phyloP scores from a whole-genome alignment of 2,329 filamentous ascomycete species.

The Ilyonectria mors-panacis region DNA sequence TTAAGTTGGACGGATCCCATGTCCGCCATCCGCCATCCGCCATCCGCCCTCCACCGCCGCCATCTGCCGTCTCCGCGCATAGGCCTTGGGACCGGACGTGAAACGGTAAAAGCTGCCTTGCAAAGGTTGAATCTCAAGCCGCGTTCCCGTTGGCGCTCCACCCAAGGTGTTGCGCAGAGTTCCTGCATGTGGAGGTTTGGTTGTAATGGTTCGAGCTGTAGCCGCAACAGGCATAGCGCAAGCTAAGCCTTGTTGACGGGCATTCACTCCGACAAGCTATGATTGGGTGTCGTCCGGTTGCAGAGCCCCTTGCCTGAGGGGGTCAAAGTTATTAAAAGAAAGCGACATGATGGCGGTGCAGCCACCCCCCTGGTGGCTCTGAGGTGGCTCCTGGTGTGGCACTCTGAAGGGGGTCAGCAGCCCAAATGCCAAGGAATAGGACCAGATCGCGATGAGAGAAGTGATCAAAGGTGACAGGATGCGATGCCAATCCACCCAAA shows the following conservation, averaged over 20 bases:
- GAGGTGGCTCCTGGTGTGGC: slow-evolving; percentile 9
- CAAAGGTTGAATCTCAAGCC: slow-evolving; percentile 40
- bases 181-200: slow-evolving; percentile 41
- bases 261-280: slow-evolving; percentile 25
- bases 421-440: slow-evolving; percentile 31
- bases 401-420: slow-evolving; percentile 22
- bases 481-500: slow-evolving; percentile 24
- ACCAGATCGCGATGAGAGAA: slow-evolving; percentile 27
- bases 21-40: slow-evolving; percentile 23
- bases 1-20: slow-evolving; percentile 39
- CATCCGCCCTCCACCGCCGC: background rate
- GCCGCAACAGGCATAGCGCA: slow-evolving; percentile 40
- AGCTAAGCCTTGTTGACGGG: slow-evolving; percentile 41
- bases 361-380: slow-evolving; percentile 18
- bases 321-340: slow-evolving; percentile 47
- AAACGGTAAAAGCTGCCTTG: slow-evolving; percentile 42
- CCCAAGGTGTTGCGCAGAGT: slow-evolving; percentile 43
- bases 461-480: slow-evolving; percentile 19
- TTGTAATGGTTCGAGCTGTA: slow-evolving; percentile 39
- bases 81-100: slow-evolving; percentile 28
- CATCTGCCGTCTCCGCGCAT: slow-evolving; percentile 31
- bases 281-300: slow-evolving; percentile 40
- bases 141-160: slow-evolving; percentile 33
- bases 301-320: slow-evolving; percentile 27
- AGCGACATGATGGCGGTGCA: slow-evolving; percentile 48